Evolutionary conservation across 176 grass and related monocot genomes (phyloP).

Genomic region (Saccharum officinarum): DNA sequence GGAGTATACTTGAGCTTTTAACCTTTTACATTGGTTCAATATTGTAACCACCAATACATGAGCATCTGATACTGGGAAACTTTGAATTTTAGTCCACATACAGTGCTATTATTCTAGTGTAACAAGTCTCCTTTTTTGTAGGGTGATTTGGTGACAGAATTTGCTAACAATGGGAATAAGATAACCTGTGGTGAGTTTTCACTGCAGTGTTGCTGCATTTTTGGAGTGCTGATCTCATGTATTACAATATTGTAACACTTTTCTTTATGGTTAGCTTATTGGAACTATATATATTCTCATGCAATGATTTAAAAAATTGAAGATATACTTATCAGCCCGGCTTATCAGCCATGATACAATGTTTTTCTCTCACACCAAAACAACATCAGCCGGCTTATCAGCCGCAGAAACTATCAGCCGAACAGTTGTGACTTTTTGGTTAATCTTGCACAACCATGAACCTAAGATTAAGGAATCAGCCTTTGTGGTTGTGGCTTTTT

Average conservation of each 20-base stretch:
- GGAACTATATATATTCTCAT: neutral
- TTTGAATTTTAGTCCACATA: slow-evolving; percentile 9
- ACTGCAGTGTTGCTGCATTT: neutral
- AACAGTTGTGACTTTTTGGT: too few species aligned
- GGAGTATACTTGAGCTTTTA: slow-evolving; percentile 7
- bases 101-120: neutral
- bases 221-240: neutral
- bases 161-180: slow-evolving; percentile 68
- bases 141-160: slow-evolving; percentile 86
- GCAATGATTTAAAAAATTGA: neutral
- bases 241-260: slow-evolving; percentile 15
- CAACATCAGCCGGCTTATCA: too few species aligned
- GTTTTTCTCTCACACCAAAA: too few species aligned
- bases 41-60: slow-evolving; percentile 10
- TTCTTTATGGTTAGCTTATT: neutral
- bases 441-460: neutral
- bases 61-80: neutral
- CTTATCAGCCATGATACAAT: too few species aligned
- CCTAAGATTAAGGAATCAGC: neutral
- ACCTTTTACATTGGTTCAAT: neutral
- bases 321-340: neutral
- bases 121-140: slow-evolving; percentile 35
- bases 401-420: too few species aligned
- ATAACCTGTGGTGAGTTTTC: slow-evolving; percentile 83
- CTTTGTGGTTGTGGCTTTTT: neutral